Base-by-base conservation (phyloP, 2,329 filamentous ascomycete genomes). In the Blumeria graminis region DNA sequence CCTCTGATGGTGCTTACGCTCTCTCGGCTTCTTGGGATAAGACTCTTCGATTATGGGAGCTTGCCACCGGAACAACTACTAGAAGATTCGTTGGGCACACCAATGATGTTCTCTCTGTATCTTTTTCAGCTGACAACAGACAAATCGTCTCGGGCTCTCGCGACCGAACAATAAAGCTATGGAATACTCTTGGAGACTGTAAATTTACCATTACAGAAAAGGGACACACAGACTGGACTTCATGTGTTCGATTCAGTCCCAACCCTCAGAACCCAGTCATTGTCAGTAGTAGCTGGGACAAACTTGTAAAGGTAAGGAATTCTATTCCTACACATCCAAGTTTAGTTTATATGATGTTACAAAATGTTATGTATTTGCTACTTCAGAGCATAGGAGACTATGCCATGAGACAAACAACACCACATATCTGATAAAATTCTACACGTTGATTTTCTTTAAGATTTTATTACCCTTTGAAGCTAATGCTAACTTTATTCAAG, bases 151-250 rank as follows among this genome's bases (percentile, higher is more conserved):
- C 92, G 65, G 92, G 89, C 65, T 96, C 92, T 63, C 89, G 92
- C 73, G 92, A 98, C 80, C 84, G 88, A 72, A 87, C 86, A 70
- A 96, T 98, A 81, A 98, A 96, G 86, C 84, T 98, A 69, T 98
- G 92, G 92, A 98, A 98, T 81, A 98, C 92, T 68, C 87, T 98
- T 65, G 92, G 92, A 76, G 92, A 98, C 82, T 98, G 92, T 89
- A 98, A 98, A 81, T 98, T 82, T 84, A 98, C 90, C 78, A 96
- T 98, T 80, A 94, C 87, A 75, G 92, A 98, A 72, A 98, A 98
- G 85, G 92, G 92, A 72, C 92, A 98, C 81, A 87, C 87, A 74
- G 92, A 98, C 76, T 98, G 92, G 92, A 92, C 94, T 67, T 95
- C 90, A 62, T 96, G 90, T 79, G 92, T 98, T 67, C 85, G 92